phyloP scores from a whole-genome alignment of 2,329 filamentous ascomycete genomes.

The Dichotomopilus funicola region DNA sequence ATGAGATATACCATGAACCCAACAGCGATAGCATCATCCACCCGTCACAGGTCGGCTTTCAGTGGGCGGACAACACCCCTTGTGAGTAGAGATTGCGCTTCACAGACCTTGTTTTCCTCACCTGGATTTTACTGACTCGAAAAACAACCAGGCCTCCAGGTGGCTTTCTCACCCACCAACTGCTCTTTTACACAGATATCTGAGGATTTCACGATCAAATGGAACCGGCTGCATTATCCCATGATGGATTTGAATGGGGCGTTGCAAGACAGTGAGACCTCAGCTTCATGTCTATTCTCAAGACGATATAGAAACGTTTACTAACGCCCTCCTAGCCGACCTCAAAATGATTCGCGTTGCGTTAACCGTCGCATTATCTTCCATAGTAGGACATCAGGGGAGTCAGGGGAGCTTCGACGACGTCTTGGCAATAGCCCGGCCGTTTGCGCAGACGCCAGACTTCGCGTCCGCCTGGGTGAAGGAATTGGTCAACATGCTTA shows the following conservation, averaged over 20 bases:
- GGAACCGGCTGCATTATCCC: constrained; percentile 49
- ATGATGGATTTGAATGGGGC: constrained; percentile 42
- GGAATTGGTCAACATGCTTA: constrained; percentile 63
- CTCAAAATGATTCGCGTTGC: constrained; percentile 55
- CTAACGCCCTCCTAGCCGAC: constrained; percentile 33
- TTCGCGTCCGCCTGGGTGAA: constrained; percentile 57
- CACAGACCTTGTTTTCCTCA: background rate
- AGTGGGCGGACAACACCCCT: constrained; percentile 58
- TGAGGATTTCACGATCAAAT: constrained; percentile 53
- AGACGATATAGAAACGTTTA: background rate
- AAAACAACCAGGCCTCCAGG: constrained; percentile 43
- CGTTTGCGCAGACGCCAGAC: constrained; percentile 40
- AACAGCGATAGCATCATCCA: constrained; percentile 61
- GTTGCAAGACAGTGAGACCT: constrained; percentile 43
- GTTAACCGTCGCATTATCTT: constrained; percentile 48
- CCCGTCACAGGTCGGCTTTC: constrained; percentile 71
- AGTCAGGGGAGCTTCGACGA: constrained; percentile 59
- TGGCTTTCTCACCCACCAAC: constrained; percentile 54
- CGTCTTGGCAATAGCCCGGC: constrained; percentile 61
- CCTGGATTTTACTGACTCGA: constrained; percentile 14
- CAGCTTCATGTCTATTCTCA: background rate
- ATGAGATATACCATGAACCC: constrained; percentile 56
- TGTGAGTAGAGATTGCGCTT: constrained; percentile 39
- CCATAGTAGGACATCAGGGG: constrained; percentile 38
- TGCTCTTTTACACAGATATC: constrained; percentile 53